phyloP scores from a whole-genome alignment of 2,329 filamentous ascomycete genomes.

The Xylariales sp. region DNA sequence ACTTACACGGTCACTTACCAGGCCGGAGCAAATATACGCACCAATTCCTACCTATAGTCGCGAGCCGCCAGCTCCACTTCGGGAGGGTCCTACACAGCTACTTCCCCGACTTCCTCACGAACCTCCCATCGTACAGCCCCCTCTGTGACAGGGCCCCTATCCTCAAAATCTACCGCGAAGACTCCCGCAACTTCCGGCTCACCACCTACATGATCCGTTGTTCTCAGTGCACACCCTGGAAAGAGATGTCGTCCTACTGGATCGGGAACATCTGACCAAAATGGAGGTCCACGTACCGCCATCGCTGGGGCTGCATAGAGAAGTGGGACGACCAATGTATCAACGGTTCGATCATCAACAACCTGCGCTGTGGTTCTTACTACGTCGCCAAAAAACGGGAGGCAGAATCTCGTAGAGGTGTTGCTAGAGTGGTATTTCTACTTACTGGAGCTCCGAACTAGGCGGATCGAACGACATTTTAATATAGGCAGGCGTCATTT shows the following conservation, averaged over 20 bases:
- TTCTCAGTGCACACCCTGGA: slow-evolving; percentile 9
- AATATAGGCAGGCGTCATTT: neutral
- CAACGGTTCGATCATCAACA: neutral
- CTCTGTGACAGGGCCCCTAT: neutral
- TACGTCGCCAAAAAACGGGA: neutral
- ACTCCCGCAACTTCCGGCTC: slow-evolving; percentile 1
- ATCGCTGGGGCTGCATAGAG: neutral
- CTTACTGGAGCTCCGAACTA: neutral
- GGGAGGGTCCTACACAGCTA: slow-evolving; percentile 3
- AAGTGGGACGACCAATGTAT: neutral
- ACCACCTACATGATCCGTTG: slow-evolving; percentile 13
- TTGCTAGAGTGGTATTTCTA: neutral
- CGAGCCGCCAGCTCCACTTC: slow-evolving; percentile 7
- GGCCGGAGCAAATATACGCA: slow-evolving; percentile 2
- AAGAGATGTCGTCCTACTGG: slow-evolving; percentile 9
- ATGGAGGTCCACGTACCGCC: slow-evolving; percentile 5
- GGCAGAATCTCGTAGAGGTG: neutral
- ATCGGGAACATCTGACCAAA: slow-evolving; percentile 3
- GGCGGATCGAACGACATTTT: neutral
- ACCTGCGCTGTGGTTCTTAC: neutral
- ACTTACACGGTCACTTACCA: neutral
- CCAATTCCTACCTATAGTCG: slow-evolving; percentile 1
- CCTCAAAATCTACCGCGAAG: slow-evolving; percentile 3
- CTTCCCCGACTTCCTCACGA: slow-evolving; percentile 6
- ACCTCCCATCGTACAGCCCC: neutral